phyloP scores from a whole-genome alignment of 495 filamentous ascomycete species.

The Penicillium bialowiezense region DNA sequence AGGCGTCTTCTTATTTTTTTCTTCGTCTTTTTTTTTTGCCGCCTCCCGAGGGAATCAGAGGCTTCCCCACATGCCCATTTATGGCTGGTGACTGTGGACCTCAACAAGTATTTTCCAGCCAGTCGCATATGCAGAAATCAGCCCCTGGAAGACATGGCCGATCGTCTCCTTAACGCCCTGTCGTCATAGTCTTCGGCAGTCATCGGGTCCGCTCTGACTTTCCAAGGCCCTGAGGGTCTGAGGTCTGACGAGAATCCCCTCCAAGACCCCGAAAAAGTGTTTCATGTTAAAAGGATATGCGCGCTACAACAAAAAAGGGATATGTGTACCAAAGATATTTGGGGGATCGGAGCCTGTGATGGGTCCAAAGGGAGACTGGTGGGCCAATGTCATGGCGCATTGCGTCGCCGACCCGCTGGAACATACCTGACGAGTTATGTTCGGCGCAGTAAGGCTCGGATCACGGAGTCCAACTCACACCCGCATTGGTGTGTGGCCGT shows the following conservation, averaged over 20 bases:
- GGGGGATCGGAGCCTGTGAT: constrained; percentile 11
- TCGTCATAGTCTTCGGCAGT: constrained; percentile 20
- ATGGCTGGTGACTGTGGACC: constrained; percentile 2
- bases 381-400: constrained; percentile 18
- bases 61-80: constrained; percentile 5
- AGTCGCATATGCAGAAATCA: constrained; percentile 6
- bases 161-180: constrained; percentile 15
- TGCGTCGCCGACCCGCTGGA: constrained; percentile 19
- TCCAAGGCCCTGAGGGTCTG: no score
- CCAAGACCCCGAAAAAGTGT: no score
- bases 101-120: background rate
- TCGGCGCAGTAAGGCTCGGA: constrained; percentile 5
- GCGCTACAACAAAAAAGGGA: constrained; percentile 2
- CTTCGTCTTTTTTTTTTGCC: background rate
- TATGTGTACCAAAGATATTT: background rate
- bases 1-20: background rate
- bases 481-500: background rate
- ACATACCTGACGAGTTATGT: constrained; percentile 23
- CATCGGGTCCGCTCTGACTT: no score
- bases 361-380: constrained; percentile 10
- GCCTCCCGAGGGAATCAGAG: background rate
- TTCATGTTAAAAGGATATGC: background rate
- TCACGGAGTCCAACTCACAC: constrained; percentile 6
- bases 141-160: constrained; percentile 15
- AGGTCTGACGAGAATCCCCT: no score